Conservation (phyloP, 2,329 filamentous ascomycete species). For the Alternaria triticimaculans region DNA sequence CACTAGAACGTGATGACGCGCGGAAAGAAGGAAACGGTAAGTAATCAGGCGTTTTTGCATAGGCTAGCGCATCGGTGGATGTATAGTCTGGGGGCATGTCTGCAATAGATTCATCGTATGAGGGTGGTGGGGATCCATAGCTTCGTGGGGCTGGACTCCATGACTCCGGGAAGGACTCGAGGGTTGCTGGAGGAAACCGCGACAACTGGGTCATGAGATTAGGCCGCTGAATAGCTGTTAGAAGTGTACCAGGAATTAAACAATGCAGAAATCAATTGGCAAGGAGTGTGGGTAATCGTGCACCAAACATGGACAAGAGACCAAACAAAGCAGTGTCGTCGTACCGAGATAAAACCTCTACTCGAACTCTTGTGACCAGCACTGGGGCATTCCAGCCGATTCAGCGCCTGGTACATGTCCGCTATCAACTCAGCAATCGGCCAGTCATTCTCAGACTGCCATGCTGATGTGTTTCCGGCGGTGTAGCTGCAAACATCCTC, state of each 20-base stretch:
- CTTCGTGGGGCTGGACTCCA: slow-evolving; percentile 30
- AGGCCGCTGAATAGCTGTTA: slow-evolving; percentile 36
- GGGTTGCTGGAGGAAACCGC: slow-evolving; percentile 22
- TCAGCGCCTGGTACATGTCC: slow-evolving; percentile 36
- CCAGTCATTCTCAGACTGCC: slow-evolving; percentile 34
- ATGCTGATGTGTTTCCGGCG: slow-evolving; percentile 23
- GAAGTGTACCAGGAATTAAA: slow-evolving; percentile 15
- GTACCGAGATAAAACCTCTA: slow-evolving; percentile 41
- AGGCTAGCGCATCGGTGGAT: slow-evolving; percentile 49
- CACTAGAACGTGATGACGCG: slow-evolving; percentile 39
- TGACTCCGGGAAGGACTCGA: slow-evolving; percentile 30
- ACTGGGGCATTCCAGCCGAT: slow-evolving; percentile 37
- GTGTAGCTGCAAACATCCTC: slow-evolving; percentile 17
- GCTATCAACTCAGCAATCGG: slow-evolving; percentile 32
- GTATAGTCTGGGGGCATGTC: slow-evolving; percentile 57
- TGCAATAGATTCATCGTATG: slow-evolving; percentile 52
- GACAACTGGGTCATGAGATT: slow-evolving; percentile 28
- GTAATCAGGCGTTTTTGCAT: slow-evolving; percentile 44
- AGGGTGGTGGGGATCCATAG: slow-evolving; percentile 45
- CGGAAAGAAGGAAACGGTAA: slow-evolving; percentile 40
- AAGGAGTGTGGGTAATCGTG: slow-evolving; percentile 14
- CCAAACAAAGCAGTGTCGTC: slow-evolving; percentile 37
- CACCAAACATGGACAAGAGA: slow-evolving; percentile 27
- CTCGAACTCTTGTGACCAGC: slow-evolving; percentile 23
- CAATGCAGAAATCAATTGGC: slow-evolving; percentile 8